Evolutionary conservation across 1,284 basidiomycete species (phyloP), one percentile per base, ranked within the genome.

Genomic region (Termitomyces sp.): DNA sequence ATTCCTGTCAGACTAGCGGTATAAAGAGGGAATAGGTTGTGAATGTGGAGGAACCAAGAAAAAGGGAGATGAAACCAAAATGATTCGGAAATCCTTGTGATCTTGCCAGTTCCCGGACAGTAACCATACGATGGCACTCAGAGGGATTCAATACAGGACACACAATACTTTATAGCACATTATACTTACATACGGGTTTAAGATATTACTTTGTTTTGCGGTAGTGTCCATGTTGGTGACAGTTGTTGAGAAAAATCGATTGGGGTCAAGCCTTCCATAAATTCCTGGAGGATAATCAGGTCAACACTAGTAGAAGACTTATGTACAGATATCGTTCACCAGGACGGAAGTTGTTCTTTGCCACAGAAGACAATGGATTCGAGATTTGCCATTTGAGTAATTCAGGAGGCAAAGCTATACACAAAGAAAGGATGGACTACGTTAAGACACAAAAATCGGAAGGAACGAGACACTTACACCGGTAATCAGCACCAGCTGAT

Each of bases 1-100:
- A n/a, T n/a, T n/a, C n/a, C n/a, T n/a, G n/a, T n/a, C n/a, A n/a
- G n/a, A n/a, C n/a, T n/a, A n/a, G n/a, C n/a, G n/a, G n/a, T n/a
- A n/a, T n/a, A n/a, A n/a, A n/a, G n/a, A n/a, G n/a, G n/a, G n/a
- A n/a, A n/a, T n/a, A n/a, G n/a, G n/a, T n/a, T n/a, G n/a, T n/a
- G n/a, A n/a, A n/a, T n/a, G n/a, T n/a, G n/a, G n/a, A n/a, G n/a
- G n/a, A n/a, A n/a, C n/a, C n/a, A n/a, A n/a, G n/a, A n/a, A n/a
- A n/a, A n/a, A n/a, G n/a, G n/a, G n/a, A n/a, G n/a, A n/a, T n/a
- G 57, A 90, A 89, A 1, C 76, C 66, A 57, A 87, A 88, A 58
- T 73, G 67, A 57, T 90, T 87, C 0, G 87, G 84, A 62, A 91
- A 87, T 0, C 87, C 88, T 69, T 90, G 87, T 0, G 84, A 83